phyloP scores from a whole-genome alignment of 2,329 filamentous ascomycete genomes.

The Tetracladium maxilliforme region DNA sequence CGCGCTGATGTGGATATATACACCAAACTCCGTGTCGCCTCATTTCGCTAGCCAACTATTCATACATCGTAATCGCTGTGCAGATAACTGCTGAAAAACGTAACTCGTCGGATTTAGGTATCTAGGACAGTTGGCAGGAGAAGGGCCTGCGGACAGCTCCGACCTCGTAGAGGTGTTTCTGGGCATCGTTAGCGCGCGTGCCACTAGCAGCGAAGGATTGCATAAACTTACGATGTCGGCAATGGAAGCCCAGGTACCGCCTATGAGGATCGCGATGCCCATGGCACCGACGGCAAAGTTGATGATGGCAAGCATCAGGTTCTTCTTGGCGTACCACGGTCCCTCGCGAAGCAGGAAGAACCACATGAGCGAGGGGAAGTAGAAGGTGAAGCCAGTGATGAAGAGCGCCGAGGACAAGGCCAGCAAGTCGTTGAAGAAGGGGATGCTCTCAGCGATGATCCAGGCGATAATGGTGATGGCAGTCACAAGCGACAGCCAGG shows the following conservation, averaged over 20 bases:
- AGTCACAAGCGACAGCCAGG: conserved; percentile 32
- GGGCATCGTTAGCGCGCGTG: too few species aligned
- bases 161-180: too few species aligned
- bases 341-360: conserved; percentile 11
- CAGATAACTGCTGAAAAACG: too few species aligned
- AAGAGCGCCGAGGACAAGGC: conserved; percentile 7
- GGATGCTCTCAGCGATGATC: conserved; percentile 41
- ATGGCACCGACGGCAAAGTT: conserved; percentile 8
- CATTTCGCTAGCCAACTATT: too few species aligned
- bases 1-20: too few species aligned
- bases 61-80: too few species aligned
- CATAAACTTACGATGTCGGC: conserved; percentile 10
- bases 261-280: conserved; percentile 9
- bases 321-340: conserved; percentile 10
- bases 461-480: conserved; percentile 34
- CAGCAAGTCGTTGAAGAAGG: conserved; percentile 39
- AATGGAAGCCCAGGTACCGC: conserved; percentile 9
- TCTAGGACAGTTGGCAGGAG: too few species aligned
- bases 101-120: too few species aligned
- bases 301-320: conserved; percentile 7
- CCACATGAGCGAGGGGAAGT: conserved; percentile 12
- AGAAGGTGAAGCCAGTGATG: conserved; percentile 12
- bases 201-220: too few species aligned
- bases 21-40: too few species aligned
- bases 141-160: too few species aligned